Evolutionary conservation across 2,329 filamentous ascomycete species (phyloP).

Genomic region (Aspergillus arachidicola): DNA sequence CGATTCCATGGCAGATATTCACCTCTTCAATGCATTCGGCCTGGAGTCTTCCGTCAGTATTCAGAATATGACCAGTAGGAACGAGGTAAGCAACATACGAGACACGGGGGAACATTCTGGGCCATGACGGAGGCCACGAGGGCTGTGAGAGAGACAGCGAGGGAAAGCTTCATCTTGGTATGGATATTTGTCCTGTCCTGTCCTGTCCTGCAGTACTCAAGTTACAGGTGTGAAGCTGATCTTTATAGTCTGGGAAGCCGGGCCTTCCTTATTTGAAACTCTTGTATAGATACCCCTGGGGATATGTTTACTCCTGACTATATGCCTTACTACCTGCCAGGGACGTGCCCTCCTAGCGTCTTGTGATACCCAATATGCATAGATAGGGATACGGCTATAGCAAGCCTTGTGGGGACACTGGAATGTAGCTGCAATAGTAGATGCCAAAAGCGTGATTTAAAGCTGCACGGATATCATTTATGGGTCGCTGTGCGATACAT

Average conservation of each 20-base stretch:
- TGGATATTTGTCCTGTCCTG: neutral
- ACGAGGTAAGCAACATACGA: neutral
- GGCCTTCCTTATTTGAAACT: neutral
- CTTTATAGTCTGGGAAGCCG: neutral
- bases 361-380: neutral
- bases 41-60: neutral
- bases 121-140: neutral
- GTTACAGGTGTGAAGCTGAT: neutral
- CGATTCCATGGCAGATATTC: neutral
- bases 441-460: neutral
- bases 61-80: no score
- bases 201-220: neutral
- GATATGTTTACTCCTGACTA: neutral
- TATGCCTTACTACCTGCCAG: neutral
- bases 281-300: neutral
- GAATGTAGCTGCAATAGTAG: neutral
- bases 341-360: neutral
- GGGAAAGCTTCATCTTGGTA: neutral
- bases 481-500: neutral
- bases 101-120: neutral
- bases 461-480: neutral
- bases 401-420: neutral
- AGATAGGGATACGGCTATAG: neutral
- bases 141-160: neutral
- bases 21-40: neutral